A percentile compares a stretch with the other conserved stretches of the same genome.
Evolutionary conservation across 495 filamentous ascomycete species (phyloP).

Genomic region (Patellaria atrata): DNA sequence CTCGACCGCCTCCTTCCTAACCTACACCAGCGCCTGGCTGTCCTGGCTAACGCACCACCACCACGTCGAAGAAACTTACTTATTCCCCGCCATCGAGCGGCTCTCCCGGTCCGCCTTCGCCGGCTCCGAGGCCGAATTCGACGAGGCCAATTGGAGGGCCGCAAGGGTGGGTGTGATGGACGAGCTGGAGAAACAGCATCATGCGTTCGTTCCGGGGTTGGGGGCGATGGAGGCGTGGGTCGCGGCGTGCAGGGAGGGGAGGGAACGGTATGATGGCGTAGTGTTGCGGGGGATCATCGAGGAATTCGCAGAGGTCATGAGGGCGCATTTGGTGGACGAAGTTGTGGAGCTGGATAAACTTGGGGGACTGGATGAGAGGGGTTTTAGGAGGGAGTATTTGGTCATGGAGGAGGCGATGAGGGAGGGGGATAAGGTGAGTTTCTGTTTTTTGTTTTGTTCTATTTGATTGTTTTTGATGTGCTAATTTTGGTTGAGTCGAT

Average conservation of each 20-base stretch:
- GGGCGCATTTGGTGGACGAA: conserved; percentile 8
- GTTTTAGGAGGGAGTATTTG: background rate
- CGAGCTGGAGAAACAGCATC: conserved; percentile 6
- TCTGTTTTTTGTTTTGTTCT: too few species aligned
- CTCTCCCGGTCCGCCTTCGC: too few species aligned
- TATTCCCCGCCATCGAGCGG: too few species aligned
- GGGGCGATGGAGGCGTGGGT: background rate
- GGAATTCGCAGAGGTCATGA: conserved; percentile 2
- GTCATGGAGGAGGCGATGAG: conserved; percentile 2
- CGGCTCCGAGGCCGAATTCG: conserved; percentile 3
- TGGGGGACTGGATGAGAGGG: background rate
- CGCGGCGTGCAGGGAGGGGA: conserved; percentile 2
- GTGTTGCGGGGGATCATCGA: background rate
- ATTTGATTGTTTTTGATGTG: too few species aligned
- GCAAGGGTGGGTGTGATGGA: background rate
- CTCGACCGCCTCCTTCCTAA: conserved; percentile 5
- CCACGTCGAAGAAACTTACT: conserved; percentile 6
- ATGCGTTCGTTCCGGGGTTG: conserved; percentile 7
- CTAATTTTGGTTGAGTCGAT: too few species aligned
- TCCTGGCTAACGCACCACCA: conserved; percentile 9
- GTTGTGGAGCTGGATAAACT: conserved; percentile 3
- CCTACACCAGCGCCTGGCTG: conserved; percentile 4
- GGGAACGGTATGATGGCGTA: conserved; percentile 1
- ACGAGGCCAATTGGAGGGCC: too few species aligned
- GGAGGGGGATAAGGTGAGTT: conserved; percentile 8